Conservation (phyloP, 441 rosid species). For the Bruguiera hainesii region DNA sequence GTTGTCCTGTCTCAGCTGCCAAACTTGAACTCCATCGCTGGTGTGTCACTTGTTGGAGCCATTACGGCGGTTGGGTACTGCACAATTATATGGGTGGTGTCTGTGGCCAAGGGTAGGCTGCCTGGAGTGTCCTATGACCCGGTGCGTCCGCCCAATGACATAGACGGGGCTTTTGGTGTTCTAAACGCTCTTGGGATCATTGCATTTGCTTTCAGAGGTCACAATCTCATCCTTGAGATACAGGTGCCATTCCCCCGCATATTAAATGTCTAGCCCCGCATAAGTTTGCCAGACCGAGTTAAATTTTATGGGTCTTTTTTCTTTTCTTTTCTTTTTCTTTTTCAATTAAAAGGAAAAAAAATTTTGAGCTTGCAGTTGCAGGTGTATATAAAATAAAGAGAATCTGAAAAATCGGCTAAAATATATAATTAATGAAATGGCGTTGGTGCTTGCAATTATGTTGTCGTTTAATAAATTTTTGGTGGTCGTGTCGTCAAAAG, state of each 20-base stretch:
- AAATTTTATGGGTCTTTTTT: too few species aligned
- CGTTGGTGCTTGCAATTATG: too few species aligned
- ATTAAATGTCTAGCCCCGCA: neutral
- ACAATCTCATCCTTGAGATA: slow-evolving; percentile 85
- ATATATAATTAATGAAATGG: too few species aligned
- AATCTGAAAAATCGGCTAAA: too few species aligned
- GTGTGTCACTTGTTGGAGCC: slow-evolving; percentile 63
- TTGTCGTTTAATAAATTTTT: too few species aligned
- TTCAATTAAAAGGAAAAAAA: too few species aligned
- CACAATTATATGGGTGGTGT: slow-evolving; percentile 65
- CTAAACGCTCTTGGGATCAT: slow-evolving; percentile 72
- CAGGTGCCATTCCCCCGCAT: slow-evolving; percentile 46
- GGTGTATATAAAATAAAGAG: too few species aligned
- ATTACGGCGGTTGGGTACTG: slow-evolving; percentile 61
- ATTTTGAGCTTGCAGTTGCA: too few species aligned
- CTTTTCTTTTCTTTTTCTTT: too few species aligned
- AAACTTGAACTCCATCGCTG: slow-evolving; percentile 80
- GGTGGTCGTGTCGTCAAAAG: too few species aligned
- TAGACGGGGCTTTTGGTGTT: slow-evolving; percentile 33
- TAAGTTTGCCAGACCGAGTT: neutral
- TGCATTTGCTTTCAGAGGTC: slow-evolving; percentile 81
- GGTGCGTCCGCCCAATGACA: slow-evolving; percentile 2
- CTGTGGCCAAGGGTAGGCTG: slow-evolving; percentile 47
- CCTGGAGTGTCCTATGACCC: slow-evolving; percentile 56
- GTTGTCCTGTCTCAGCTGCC: slow-evolving; percentile 77